phyloP scores from a whole-genome alignment of 202 grass and related monocot genomes.

The Panicum hallii region DNA sequence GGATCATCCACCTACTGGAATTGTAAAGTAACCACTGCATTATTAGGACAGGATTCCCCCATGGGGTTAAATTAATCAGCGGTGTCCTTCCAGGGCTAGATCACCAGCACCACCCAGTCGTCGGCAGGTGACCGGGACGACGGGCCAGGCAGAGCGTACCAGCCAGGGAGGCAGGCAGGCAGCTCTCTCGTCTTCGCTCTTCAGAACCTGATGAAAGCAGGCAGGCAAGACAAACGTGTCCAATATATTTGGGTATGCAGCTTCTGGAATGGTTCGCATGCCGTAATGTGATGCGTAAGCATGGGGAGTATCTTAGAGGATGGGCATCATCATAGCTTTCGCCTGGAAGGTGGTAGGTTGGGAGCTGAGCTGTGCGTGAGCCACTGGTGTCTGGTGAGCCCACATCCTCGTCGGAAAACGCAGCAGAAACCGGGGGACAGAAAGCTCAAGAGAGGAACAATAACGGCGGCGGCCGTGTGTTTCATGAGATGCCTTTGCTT shows the following conservation, averaged over 20 bases:
- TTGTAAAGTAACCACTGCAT: background rate
- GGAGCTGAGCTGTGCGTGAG: background rate
- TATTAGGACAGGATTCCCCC: background rate
- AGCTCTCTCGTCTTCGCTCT: background rate
- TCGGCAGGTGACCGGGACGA: background rate
- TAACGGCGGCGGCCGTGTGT: background rate
- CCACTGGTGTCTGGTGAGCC: background rate
- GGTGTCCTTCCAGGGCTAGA: background rate
- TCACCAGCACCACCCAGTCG: background rate
- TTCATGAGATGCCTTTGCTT: conserved; percentile 15
- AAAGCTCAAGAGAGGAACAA: background rate
- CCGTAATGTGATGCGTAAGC: background rate
- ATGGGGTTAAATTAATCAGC: background rate
- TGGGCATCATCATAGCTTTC: background rate
- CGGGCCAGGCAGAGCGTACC: background rate
- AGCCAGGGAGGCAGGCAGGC: background rate
- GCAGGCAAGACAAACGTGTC: background rate
- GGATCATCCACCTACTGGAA: background rate
- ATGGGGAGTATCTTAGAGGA: background rate
- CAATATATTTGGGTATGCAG: conserved; percentile 2
- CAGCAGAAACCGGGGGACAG: background rate
- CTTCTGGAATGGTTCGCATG: background rate
- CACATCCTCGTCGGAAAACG: conserved; percentile 26
- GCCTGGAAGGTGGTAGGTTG: background rate
- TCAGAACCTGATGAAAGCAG: background rate